These are phyloP conservation scores for Heracleum sosnowskyi DNA, from an alignment of 129 eudicot genomes.

Conservation along the genomic window DNA sequence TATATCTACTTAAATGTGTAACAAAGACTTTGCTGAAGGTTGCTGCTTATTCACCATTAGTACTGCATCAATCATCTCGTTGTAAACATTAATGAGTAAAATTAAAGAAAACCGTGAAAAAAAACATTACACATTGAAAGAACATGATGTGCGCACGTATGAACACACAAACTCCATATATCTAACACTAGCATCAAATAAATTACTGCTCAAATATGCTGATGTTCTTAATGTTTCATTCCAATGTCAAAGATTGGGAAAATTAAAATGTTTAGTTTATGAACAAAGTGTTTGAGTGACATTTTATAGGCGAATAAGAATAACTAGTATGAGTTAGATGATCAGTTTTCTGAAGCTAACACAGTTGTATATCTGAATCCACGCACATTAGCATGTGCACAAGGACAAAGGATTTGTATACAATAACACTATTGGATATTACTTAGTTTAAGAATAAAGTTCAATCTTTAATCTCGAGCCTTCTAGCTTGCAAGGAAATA, in stretches of 20 bases:
- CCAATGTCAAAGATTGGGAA: background rate
- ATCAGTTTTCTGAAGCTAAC: background rate
- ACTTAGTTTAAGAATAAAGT: background rate
- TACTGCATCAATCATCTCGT: background rate
- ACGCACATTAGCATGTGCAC: background rate
- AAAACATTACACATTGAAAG: background rate
- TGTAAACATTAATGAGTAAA: background rate
- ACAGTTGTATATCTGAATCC: background rate
- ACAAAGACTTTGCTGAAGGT: background rate
- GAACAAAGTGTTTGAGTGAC: background rate
- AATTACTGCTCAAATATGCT: background rate
- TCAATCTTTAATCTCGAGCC: background rate
- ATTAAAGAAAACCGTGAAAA: background rate
- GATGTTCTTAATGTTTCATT: too few relatives aligned
- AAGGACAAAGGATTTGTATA: background rate
- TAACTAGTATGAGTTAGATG: background rate
- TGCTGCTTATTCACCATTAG: background rate
- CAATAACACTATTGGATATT: background rate
- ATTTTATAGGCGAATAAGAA: background rate
- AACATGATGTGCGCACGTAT: background rate
- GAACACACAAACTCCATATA: background rate
- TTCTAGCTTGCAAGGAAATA: background rate
- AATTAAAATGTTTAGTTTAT: background rate
- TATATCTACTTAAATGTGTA: background rate
- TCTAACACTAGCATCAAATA: background rate